A percentile compares a stretch with the other conserved stretches of the same genome.
Conservation (phyloP, 129 eudicot genomes). For the sunflower (Helianthus annuus) region HanXRQr2.0-SUNRISE NC_035435.2:167258912-167259411, state of each 20-base stretch:
- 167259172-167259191: too few relatives aligned
- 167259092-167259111: background rate
- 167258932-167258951: background rate
- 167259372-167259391: conserved; percentile 8
- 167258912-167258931: background rate
- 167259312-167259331: conserved; percentile 47
- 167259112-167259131: background rate
- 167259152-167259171: too few relatives aligned
- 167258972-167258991: conserved; percentile 14
- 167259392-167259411: conserved; percentile 17
- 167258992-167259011: background rate
- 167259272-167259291: conserved; percentile 20
- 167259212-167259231: too few relatives aligned
- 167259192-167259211: too few relatives aligned
- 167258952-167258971: conserved; percentile 6
- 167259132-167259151: background rate
- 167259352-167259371: conserved; percentile 45
- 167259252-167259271: background rate
- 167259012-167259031: background rate
- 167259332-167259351: conserved; percentile 49
- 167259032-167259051: background rate
- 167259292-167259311: conserved; percentile 48
- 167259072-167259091: background rate
- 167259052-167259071: background rate
- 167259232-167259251: too few relatives aligned